phyloP scores from a whole-genome alignment of 306 rosid genomes.

The Trifolium pratense region DNA sequence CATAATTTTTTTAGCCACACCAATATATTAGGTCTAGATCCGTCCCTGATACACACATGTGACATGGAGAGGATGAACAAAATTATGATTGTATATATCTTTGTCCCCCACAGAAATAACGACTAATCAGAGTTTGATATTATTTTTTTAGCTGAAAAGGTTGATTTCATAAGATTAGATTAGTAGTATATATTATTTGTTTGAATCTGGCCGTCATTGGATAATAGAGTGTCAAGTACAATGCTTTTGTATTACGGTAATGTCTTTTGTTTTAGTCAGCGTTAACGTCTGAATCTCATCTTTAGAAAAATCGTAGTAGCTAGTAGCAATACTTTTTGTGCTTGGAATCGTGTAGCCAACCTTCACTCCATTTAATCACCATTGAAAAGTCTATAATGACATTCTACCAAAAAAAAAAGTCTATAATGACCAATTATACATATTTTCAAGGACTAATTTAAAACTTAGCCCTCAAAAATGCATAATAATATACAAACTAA shows the following conservation, averaged over 20 bases:
- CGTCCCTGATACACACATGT: background rate
- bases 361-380: conserved; percentile 9
- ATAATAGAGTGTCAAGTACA: background rate
- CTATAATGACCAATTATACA: background rate
- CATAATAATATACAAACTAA: too few relatives aligned
- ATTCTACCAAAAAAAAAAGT: too few relatives aligned
- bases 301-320: too few relatives aligned
- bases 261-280: background rate
- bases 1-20: too few relatives aligned
- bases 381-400: too few relatives aligned
- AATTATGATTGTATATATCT: background rate
- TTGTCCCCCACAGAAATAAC: conserved; percentile 1
- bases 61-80: conserved; percentile 12
- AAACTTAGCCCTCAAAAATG: too few relatives aligned
- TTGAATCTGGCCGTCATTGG: conserved; percentile 40
- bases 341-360: background rate
- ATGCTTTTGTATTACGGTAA: background rate
- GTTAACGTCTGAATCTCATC: background rate
- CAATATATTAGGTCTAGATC: too few relatives aligned
- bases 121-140: conserved; percentile 14
- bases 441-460: too few relatives aligned
- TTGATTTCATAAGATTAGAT: conserved; percentile 13
- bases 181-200: conserved; percentile 8
- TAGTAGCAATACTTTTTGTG: background rate
- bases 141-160: conserved; percentile 13